Evolutionary conservation across 306 rosid genomes (phyloP).

Genomic region (Fragaria vesca): DNA sequence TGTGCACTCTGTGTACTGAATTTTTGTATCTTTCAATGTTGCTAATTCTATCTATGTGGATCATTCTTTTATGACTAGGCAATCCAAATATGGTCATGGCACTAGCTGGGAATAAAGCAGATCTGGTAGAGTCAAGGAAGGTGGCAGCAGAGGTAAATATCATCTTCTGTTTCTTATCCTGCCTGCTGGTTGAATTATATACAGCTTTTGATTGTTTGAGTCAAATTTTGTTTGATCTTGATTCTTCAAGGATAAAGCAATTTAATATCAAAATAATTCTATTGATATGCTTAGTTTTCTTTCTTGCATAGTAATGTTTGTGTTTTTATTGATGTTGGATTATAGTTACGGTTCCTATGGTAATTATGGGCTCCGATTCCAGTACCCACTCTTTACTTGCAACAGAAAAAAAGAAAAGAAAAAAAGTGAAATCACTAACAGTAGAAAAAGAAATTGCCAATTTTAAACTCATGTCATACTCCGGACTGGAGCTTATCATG

Average conservation of each 20-base stretch:
- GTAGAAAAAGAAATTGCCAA: not conserved
- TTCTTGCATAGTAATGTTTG: not conserved
- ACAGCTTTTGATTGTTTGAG: not conserved
- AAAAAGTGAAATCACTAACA: not conserved
- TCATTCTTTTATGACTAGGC: conserved; percentile 29
- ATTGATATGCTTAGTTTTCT: not conserved
- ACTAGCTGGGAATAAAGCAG: conserved; percentile 63
- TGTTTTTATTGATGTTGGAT: not conserved
- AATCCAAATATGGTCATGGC: conserved; percentile 69
- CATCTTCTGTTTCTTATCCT: not conserved
- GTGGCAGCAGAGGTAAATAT: conserved; percentile 53
- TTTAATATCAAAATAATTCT: not conserved
- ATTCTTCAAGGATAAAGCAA: not conserved
- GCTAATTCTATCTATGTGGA: not conserved
- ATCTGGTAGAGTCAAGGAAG: conserved; percentile 48
- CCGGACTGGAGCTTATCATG: not conserved
- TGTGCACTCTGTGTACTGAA: not conserved
- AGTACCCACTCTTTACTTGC: not conserved
- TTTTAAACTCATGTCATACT: not conserved
- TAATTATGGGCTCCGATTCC: not conserved
- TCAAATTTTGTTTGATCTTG: not conserved
- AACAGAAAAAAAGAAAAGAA: too few species aligned
- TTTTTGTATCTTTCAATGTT: not conserved
- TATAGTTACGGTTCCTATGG: not conserved
- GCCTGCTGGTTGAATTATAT: not conserved